These are phyloP conservation scores for Emericellopsis cladophorae DNA, from an alignment of 2,329 filamentous ascomycete genomes.

Conservation along the genomic window DNA sequence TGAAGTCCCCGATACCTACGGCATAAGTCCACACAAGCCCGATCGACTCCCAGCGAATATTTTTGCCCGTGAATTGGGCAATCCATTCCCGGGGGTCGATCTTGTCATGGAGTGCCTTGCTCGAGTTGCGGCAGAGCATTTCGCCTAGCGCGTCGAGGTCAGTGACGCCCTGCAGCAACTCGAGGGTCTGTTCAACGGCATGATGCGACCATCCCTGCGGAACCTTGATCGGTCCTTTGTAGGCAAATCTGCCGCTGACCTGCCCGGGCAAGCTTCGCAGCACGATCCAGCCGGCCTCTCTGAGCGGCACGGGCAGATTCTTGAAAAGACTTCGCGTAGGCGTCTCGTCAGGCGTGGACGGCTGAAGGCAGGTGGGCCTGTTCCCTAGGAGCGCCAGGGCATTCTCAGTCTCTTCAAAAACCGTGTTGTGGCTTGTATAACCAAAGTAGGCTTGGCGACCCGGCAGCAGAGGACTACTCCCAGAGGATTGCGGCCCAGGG, in stretches of 20 bases:
- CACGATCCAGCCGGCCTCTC: slow-evolving; percentile 22
- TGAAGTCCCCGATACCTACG: not conserved
- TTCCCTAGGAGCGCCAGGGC: slow-evolving; percentile 21
- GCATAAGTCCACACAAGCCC: slow-evolving; percentile 19
- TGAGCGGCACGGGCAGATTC: slow-evolving; percentile 12
- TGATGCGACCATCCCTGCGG: slow-evolving; percentile 18
- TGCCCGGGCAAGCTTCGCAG: slow-evolving; percentile 20
- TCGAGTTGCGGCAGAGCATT: slow-evolving; percentile 22
- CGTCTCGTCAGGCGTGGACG: not conserved
- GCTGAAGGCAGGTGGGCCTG: not conserved
- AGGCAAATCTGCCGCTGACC: slow-evolving; percentile 9
- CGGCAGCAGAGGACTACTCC: slow-evolving; percentile 5
- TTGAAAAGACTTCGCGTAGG: slow-evolving; percentile 5
- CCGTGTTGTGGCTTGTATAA: slow-evolving; percentile 27
- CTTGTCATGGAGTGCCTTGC: slow-evolving; percentile 20
- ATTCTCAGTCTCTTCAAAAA: slow-evolving; percentile 27
- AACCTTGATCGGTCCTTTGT: slow-evolving; percentile 8
- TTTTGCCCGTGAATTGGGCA: slow-evolving; percentile 20
- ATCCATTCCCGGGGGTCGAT: slow-evolving; percentile 20
- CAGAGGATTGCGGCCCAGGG: not conserved
- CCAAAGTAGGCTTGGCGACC: slow-evolving; percentile 25
- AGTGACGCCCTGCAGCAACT: slow-evolving; percentile 14
- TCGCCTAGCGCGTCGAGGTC: slow-evolving; percentile 22
- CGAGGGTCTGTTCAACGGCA: slow-evolving; percentile 14
- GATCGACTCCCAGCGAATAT: slow-evolving; percentile 30